Evolutionary conservation across 495 filamentous ascomycete genomes (phyloP).

Genomic region (Talaromyces wortmannii): DNA sequence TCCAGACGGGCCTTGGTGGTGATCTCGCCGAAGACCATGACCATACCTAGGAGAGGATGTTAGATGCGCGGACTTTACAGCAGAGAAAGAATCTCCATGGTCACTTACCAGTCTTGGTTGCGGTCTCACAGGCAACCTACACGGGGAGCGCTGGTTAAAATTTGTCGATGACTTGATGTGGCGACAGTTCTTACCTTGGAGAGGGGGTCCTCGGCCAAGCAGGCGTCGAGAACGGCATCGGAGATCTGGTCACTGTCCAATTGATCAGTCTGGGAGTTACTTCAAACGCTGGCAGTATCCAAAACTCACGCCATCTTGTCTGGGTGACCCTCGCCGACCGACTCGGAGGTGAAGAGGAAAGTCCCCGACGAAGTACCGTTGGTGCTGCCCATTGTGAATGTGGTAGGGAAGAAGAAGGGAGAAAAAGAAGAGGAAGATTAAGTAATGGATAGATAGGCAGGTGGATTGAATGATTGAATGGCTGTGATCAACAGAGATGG

Average conservation of each 20-base stretch:
- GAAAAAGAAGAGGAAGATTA: constrained; percentile 10
- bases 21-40: constrained; percentile 99
- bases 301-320: constrained; percentile 83
- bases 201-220: constrained; percentile 84
- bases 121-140: constrained; percentile 89
- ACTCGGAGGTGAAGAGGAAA: constrained; percentile 99
- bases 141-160: not conserved
- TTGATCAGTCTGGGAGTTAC: not conserved
- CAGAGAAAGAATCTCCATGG: too few relatives aligned
- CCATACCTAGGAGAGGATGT: constrained; percentile 55
- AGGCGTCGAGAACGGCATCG: constrained; percentile 97
- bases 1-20: constrained; percentile 91
- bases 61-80: not conserved
- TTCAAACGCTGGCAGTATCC: constrained; percentile 3
- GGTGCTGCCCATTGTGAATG: constrained; percentile 51
- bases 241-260: constrained; percentile 81
- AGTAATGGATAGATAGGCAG: constrained; percentile 11
- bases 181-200: constrained; percentile 60
- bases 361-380: constrained; percentile 59
- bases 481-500: constrained; percentile 10
- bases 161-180: too few relatives aligned
- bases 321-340: constrained; percentile 94
- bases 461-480: constrained; percentile 6
- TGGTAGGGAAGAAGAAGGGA: constrained; percentile 13
- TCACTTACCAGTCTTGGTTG: constrained; percentile 83